A percentile compares a stretch with the other conserved stretches of the same genome.
phyloP scores from a whole-genome alignment of 495 filamentous ascomycete species.

The Podospora pseudopauciseta region DNA sequence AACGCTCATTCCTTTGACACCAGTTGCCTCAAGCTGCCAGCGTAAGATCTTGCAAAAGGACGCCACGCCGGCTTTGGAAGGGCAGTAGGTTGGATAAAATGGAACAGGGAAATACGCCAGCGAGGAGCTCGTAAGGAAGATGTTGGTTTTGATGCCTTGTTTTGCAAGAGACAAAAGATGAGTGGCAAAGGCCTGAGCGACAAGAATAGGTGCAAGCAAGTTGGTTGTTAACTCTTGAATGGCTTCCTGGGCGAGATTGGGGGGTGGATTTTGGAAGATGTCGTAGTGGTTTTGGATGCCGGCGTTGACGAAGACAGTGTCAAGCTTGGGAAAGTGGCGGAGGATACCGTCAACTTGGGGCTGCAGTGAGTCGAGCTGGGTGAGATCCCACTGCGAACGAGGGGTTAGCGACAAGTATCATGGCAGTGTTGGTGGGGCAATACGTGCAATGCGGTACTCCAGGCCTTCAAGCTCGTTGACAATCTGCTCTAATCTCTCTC shows the following conservation, averaged over 20 bases:
- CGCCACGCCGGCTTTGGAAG: neutral
- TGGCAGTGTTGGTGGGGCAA: neutral
- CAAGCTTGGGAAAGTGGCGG: neutral
- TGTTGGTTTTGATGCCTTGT: neutral
- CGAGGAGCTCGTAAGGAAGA: neutral
- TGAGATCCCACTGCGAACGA: neutral
- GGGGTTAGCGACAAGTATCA: neutral
- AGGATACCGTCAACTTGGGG: neutral
- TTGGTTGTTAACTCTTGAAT: neutral
- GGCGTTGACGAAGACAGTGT: neutral
- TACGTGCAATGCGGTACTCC: neutral
- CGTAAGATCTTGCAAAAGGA: neutral
- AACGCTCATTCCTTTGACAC: neutral
- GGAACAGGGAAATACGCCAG: neutral
- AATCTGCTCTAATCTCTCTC: neutral
- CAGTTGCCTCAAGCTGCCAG: neutral
- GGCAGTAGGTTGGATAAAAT: neutral
- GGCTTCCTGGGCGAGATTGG: neutral
- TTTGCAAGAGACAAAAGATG: neutral
- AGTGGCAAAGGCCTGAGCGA: neutral
- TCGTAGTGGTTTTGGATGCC: neutral
- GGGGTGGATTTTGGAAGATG: neutral
- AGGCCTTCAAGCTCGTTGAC: neutral
- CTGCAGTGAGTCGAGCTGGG: neutral
- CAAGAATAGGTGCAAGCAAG: neutral